Evolutionary conservation across 345 rosid species (phyloP).

Genomic region (Salix dunnii): DNA sequence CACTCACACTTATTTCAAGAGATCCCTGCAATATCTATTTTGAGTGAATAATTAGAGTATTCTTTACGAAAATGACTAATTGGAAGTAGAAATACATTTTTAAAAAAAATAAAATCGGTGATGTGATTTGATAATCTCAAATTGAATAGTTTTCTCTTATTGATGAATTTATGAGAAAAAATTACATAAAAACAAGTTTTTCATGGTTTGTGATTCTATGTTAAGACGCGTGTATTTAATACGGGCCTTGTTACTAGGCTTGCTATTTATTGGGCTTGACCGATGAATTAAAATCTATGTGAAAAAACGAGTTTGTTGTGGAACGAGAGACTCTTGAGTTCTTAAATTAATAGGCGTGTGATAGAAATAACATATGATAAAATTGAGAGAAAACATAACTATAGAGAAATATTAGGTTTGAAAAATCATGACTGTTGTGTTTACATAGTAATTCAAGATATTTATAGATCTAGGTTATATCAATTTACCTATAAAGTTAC

Average conservation of each 20-base stretch:
- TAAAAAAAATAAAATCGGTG: no score
- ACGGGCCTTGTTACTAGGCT: accelerated
- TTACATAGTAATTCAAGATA: accelerated
- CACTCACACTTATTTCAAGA: no score
- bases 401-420: no score
- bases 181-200: not conserved
- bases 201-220: not conserved
- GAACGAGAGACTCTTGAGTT: accelerated
- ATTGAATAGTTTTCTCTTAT: no score
- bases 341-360: not conserved
- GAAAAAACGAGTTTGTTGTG: not conserved
- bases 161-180: no score
- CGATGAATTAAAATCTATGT: accelerated
- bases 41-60: no score
- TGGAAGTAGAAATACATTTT: no score
- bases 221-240: not conserved
- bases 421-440: not conserved
- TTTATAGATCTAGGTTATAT: not conserved
- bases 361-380: not conserved
- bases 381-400: not conserved
- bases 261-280: not conserved
- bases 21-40: no score
- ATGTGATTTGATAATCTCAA: no score
- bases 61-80: no score
- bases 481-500: accelerated